phyloP scores from a whole-genome alignment of 176 grass and related monocot species.

The Phoenix dactylifera region DNA sequence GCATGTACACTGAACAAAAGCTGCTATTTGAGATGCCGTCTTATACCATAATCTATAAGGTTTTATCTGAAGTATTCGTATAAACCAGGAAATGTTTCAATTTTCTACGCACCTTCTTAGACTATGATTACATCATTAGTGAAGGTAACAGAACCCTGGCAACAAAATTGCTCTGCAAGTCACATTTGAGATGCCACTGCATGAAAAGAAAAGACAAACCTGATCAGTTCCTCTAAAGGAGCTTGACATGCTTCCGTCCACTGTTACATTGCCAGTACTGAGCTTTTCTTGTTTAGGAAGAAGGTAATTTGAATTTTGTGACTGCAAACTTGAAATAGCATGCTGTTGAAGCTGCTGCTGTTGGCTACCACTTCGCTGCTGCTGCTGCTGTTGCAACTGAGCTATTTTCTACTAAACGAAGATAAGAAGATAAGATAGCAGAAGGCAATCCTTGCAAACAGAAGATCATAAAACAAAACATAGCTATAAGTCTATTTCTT shows the following conservation, averaged over 20 bases:
- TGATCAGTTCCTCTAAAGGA: constrained; percentile 49
- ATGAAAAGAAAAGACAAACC: constrained; percentile 14
- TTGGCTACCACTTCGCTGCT: constrained; percentile 40
- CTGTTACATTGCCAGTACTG: constrained; percentile 45
- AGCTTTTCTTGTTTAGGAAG: constrained; percentile 51
- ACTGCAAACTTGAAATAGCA: constrained; percentile 53
- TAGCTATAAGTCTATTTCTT: too few relatives aligned
- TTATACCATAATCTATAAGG: too few relatives aligned
- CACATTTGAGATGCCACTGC: too few relatives aligned
- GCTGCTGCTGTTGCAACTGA: constrained; percentile 38
- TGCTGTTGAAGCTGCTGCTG: constrained; percentile 60
- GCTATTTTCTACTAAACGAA: constrained; percentile 85
- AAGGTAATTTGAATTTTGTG: constrained; percentile 55
- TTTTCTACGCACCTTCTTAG: too few relatives aligned
- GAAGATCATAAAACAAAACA: too few relatives aligned
- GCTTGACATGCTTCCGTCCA: constrained; percentile 49
- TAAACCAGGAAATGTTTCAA: too few relatives aligned
- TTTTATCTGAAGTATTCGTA: too few relatives aligned
- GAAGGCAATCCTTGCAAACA: too few relatives aligned
- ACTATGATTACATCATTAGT: too few relatives aligned
- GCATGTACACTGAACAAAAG: too few relatives aligned
- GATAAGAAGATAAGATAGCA: constrained; percentile 39
- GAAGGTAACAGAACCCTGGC: neutral
- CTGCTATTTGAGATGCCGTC: too few relatives aligned
- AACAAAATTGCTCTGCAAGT: neutral